phyloP scores from a whole-genome alignment of 768 basidiomycete genomes.

The Mycena galericulata region DNA sequence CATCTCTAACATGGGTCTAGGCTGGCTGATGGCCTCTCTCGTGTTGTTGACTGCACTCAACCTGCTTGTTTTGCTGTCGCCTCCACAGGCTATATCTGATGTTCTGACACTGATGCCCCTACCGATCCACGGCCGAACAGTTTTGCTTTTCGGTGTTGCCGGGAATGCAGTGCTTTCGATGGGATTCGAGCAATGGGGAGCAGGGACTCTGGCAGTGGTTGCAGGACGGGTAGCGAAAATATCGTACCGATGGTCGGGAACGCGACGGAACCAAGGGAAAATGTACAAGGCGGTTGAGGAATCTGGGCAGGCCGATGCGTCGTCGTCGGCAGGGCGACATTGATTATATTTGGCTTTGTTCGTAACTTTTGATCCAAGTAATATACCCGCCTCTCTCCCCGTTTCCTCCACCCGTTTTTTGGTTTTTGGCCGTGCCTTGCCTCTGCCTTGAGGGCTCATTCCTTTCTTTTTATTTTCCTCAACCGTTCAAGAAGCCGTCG shows the following conservation, averaged over 20 bases:
- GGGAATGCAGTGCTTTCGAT: conserved; percentile 80
- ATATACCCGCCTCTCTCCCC: conserved; percentile 39
- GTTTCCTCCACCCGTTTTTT: conserved; percentile 38
- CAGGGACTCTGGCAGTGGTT: conserved; percentile 65
- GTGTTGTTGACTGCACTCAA: conserved; percentile 77
- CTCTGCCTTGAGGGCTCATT: conserved; percentile 59
- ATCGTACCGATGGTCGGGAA: conserved; percentile 87
- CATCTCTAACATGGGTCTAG: conserved; percentile 52
- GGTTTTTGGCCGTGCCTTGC: conserved; percentile 30
- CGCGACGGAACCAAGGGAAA: conserved; percentile 68
- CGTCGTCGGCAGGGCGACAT: not conserved
- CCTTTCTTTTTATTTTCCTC: conserved; percentile 55
- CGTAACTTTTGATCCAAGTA: not conserved
- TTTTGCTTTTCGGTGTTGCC: conserved; percentile 74
- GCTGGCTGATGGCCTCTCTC: conserved; percentile 86
- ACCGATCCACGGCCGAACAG: conserved; percentile 73
- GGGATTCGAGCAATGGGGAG: conserved; percentile 82
- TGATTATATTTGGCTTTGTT: not conserved
- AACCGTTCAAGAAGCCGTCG: conserved; percentile 47
- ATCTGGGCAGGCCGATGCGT: not conserved
- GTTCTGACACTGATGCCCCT: conserved; percentile 85
- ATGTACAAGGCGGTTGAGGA: conserved; percentile 89
- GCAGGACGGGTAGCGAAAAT: conserved; percentile 72
- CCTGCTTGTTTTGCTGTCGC: conserved; percentile 78
- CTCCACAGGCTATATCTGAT: conserved; percentile 67